A percentile compares a stretch with the other conserved stretches of the same genome.
These are phyloP conservation scores for Piromyces finnis DNA, from an alignment of 192 early-diverging fungal species.

Conservation along the genomic window DNA sequence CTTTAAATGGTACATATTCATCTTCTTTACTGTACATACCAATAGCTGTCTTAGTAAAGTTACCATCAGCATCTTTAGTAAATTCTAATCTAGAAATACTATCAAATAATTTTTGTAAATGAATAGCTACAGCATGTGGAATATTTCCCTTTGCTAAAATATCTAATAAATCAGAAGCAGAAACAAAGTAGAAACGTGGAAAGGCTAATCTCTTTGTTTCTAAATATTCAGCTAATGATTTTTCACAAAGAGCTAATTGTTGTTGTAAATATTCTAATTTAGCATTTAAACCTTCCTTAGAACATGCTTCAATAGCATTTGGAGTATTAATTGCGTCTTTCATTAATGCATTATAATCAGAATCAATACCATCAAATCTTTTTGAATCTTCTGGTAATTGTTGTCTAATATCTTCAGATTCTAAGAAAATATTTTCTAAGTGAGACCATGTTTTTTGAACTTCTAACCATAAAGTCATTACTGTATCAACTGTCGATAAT, in stretches of 20 bases:
- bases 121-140: conserved; percentile 31
- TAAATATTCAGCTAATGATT: conserved; percentile 42
- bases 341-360: conserved; percentile 36
- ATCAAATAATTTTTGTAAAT: conserved; percentile 42
- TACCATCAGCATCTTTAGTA: conserved; percentile 12
- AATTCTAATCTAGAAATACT: conserved; percentile 34
- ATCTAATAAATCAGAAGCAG: conserved; percentile 37
- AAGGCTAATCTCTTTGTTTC: conserved; percentile 46
- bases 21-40: conserved; percentile 45
- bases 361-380: conserved; percentile 38
- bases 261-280: conserved; percentile 29
- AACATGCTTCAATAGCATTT: conserved; percentile 36
- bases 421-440: conserved; percentile 48
- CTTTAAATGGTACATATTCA: conserved; percentile 33
- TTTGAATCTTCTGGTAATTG: conserved; percentile 47
- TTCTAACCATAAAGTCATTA: conserved; percentile 37
- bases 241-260: conserved; percentile 42
- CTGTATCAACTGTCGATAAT: conserved; percentile 34
- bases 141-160: conserved; percentile 48
- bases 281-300: conserved; percentile 32
- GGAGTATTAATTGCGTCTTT: conserved; percentile 31
- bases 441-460: conserved; percentile 49
- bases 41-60: conserved; percentile 35
- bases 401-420: conserved; percentile 41
- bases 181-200: conserved; percentile 49